Conservation (phyloP, 73 alveolate species). For the Uronychia binucleata region DNA sequence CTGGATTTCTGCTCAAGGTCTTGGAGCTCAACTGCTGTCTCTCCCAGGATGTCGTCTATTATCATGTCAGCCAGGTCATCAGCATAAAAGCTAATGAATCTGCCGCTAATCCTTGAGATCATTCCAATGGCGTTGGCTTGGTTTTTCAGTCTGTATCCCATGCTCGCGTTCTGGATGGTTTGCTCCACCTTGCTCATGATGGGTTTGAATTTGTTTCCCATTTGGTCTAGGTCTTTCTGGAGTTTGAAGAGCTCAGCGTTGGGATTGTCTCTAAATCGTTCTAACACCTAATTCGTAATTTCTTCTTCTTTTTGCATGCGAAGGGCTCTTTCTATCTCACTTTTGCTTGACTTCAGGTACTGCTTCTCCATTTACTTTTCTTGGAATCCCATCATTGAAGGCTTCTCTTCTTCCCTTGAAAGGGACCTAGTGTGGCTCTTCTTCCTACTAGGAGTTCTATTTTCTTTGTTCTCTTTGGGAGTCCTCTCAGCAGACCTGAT, state of each 20-base stretch:
- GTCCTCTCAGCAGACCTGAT: too few relatives aligned
- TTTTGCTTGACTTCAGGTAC: neutral
- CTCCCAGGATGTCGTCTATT: constrained; percentile 62
- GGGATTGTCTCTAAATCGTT: constrained; percentile 36
- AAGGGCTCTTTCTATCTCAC: constrained; percentile 16
- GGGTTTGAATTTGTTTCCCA: constrained; percentile 49
- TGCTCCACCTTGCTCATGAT: constrained; percentile 48
- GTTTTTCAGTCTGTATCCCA: neutral
- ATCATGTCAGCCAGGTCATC: constrained; percentile 66
- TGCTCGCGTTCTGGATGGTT: constrained; percentile 18
- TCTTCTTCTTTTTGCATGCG: constrained; percentile 13
- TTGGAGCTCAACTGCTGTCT: constrained; percentile 59
- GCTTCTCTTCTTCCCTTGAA: too few relatives aligned
- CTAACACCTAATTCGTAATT: neutral
- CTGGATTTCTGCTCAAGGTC: constrained; percentile 21
- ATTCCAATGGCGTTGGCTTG: constrained; percentile 58
- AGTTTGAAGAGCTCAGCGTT: constrained; percentile 39
- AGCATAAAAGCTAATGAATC: constrained; percentile 59
- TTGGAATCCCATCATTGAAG: too few relatives aligned
- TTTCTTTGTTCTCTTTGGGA: too few relatives aligned
- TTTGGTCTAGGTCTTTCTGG: constrained; percentile 27
- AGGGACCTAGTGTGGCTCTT: too few relatives aligned
- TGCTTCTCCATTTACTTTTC: constrained; percentile 12
- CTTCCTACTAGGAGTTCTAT: too few relatives aligned
- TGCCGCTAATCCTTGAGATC: constrained; percentile 68